Evolutionary conservation across 2,329 filamentous ascomycete genomes (phyloP).

Genomic region (Sporothrix schenckii): DNA sequence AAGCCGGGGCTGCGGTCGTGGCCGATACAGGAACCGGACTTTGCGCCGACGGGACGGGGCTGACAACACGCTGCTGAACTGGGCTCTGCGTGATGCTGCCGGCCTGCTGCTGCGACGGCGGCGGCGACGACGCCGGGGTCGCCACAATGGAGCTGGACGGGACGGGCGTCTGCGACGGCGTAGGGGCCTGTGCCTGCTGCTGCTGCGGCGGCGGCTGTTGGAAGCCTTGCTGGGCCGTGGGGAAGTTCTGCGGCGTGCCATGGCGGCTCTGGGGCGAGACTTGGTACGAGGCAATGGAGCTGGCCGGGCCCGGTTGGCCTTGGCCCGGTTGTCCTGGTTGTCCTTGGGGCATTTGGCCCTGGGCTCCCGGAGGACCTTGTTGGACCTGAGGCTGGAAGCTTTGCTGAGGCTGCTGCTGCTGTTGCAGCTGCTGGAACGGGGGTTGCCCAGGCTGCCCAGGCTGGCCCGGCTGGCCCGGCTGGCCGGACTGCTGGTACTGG

Average conservation of each 20-base stretch:
- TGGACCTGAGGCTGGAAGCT: background rate
- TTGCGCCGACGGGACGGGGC: background rate
- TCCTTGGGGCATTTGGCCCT: background rate
- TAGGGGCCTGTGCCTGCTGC: background rate
- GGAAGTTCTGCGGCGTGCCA: constrained; percentile 28
- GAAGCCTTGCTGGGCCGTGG: constrained; percentile 12
- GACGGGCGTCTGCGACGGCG: background rate
- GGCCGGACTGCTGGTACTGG: constrained; percentile 23
- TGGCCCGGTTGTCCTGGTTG: background rate
- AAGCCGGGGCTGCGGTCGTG: too few relatives aligned
- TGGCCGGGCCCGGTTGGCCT: constrained; percentile 5
- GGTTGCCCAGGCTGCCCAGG: background rate
- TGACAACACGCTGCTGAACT: background rate
- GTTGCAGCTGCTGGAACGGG: background rate
- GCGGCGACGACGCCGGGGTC: background rate
- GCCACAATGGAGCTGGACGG: background rate
- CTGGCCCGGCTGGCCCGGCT: background rate
- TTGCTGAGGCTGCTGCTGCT: constrained; percentile 14
- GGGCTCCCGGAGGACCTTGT: constrained; percentile 1
- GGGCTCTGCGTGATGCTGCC: constrained; percentile 21
- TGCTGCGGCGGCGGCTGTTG: constrained; percentile 17
- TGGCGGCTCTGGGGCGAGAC: constrained; percentile 31
- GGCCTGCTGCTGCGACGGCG: background rate
- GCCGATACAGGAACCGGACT: background rate
- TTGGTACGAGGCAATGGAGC: constrained; percentile 16